Conservation (phyloP, 2,329 filamentous ascomycete genomes). For the Microsporum canis region DNA sequence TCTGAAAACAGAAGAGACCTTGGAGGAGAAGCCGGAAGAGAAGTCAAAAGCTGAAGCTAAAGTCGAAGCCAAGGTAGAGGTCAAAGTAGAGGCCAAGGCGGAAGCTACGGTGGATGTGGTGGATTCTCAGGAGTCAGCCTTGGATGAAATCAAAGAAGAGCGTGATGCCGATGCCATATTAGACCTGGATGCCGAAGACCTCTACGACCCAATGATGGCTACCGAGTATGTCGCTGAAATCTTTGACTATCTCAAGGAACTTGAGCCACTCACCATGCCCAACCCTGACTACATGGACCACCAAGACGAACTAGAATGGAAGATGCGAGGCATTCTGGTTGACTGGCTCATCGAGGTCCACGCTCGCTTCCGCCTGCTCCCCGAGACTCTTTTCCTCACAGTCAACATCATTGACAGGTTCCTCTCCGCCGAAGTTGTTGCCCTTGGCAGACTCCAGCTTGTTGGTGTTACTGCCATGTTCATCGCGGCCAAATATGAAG, state of each 20-base stretch:
- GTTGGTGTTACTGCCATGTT: constrained; percentile 94
- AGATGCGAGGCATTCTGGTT: constrained; percentile 93
- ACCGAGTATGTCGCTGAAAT: constrained; percentile 95
- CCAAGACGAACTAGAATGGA: constrained; percentile 95
- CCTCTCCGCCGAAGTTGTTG: constrained; percentile 86
- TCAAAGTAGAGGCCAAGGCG: background rate
- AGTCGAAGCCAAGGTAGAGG: background rate
- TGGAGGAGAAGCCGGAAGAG: constrained; percentile 18
- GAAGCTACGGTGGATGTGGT: background rate
- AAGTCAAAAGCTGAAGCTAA: background rate
- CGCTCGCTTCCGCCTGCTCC: constrained; percentile 75
- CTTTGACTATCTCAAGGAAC: constrained; percentile 75
- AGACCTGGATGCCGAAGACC: constrained; percentile 73
- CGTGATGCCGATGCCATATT: constrained; percentile 23
- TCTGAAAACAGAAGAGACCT: constrained; percentile 9
- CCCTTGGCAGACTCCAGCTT: constrained; percentile 92
- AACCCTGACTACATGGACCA: constrained; percentile 93
- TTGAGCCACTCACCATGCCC: constrained; percentile 67
- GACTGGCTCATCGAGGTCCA: constrained; percentile 98
- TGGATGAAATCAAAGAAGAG: background rate
- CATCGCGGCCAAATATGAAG: constrained; percentile 94
- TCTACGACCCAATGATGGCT: constrained; percentile 93
- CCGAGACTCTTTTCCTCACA: constrained; percentile 86
- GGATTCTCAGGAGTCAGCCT: background rate
- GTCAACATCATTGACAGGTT: constrained; percentile 98